A percentile compares a stretch with the other conserved stretches of the same genome.
Conservation (phyloP, 805 yeast genomes). For the Candida sakaeoensis region DNA sequence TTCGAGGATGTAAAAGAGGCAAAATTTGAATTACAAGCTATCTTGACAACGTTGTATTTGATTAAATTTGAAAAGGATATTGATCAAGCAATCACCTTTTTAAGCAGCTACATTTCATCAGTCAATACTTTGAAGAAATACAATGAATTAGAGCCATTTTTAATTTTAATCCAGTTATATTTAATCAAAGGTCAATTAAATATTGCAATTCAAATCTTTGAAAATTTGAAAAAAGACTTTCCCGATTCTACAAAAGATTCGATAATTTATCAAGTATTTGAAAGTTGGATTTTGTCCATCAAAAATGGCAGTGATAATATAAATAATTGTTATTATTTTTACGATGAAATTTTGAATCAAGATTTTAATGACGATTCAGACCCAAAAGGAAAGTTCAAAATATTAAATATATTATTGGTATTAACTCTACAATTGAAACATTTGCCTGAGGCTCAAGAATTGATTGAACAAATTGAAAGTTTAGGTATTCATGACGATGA, state of each 20-base stretch:
- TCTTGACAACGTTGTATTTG: slow-evolving; percentile 35
- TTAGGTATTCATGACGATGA: slow-evolving; percentile 31
- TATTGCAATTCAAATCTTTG: slow-evolving; percentile 31
- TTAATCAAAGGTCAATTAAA: slow-evolving; percentile 34
- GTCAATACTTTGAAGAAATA: slow-evolving; percentile 17
- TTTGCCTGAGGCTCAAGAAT: slow-evolving; percentile 76
- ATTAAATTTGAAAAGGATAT: slow-evolving; percentile 33
- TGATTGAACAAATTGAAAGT: slow-evolving; percentile 41
- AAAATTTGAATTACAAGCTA: slow-evolving; percentile 38
- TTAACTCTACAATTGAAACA: slow-evolving; percentile 77
- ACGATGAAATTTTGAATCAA: slow-evolving; percentile 71
- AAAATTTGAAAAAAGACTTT: slow-evolving; percentile 24
- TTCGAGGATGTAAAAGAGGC: slow-evolving; percentile 37
- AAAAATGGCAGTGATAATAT: slow-evolving; percentile 42
- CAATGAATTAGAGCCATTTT: slow-evolving; percentile 39
- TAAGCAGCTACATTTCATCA: slow-evolving; percentile 24
- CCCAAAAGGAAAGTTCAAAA: slow-evolving; percentile 28
- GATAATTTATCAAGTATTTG: slow-evolving; percentile 72
- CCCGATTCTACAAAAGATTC: slow-evolving; percentile 51
- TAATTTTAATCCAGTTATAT: slow-evolving; percentile 38
- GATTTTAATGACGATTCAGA: slow-evolving; percentile 41
- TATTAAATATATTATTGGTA: slow-evolving; percentile 59
- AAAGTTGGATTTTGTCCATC: slow-evolving; percentile 55
- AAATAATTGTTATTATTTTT: slow-evolving; percentile 51
- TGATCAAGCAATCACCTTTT: slow-evolving; percentile 33